Evolutionary conservation across 1,284 basidiomycete genomes (phyloP).

Genomic region (Ustilago curta): DNA sequence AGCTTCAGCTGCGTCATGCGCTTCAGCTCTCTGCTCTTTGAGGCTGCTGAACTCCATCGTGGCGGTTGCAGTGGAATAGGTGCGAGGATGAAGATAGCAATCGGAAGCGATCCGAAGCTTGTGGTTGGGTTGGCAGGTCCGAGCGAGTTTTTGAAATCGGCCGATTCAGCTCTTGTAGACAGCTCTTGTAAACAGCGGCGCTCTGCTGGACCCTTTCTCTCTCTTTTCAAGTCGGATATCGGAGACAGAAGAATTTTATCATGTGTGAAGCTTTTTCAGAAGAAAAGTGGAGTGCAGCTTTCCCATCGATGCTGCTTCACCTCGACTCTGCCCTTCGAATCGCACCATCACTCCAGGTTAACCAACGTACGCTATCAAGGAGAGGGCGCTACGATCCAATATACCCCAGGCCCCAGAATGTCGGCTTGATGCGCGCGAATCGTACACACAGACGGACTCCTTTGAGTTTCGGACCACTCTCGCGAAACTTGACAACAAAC

Average conservation of each 20-base stretch:
- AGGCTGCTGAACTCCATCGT: conserved; percentile 48
- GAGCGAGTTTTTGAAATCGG: conserved; percentile 19
- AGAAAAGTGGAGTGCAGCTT: conserved; percentile 25
- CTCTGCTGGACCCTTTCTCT: conserved; percentile 25
- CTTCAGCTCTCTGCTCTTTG: conserved; percentile 26
- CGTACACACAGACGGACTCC: neutral
- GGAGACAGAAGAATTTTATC: conserved; percentile 21
- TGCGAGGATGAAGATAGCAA: neutral
- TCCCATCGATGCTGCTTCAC: neutral
- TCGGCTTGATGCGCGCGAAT: conserved; percentile 11
- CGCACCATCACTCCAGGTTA: neutral
- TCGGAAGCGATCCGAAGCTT: conserved; percentile 11
- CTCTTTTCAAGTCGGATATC: conserved; percentile 30
- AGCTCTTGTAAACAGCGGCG: conserved; percentile 11
- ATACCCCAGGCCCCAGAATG: conserved; percentile 5
- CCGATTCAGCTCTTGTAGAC: conserved; percentile 7
- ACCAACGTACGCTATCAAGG: no score
- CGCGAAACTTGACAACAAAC: neutral
- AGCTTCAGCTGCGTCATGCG: conserved; percentile 35
- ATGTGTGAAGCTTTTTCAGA: conserved; percentile 4
- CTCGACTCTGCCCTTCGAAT: neutral
- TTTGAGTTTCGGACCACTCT: neutral
- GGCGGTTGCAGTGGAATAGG: neutral
- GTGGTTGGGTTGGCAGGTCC: conserved; percentile 21
- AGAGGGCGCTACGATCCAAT: neutral